These are phyloP conservation scores for Podaxis carcinomalis DNA, from an alignment of 768 basidiomycete genomes.

Conservation along the genomic window DNA sequence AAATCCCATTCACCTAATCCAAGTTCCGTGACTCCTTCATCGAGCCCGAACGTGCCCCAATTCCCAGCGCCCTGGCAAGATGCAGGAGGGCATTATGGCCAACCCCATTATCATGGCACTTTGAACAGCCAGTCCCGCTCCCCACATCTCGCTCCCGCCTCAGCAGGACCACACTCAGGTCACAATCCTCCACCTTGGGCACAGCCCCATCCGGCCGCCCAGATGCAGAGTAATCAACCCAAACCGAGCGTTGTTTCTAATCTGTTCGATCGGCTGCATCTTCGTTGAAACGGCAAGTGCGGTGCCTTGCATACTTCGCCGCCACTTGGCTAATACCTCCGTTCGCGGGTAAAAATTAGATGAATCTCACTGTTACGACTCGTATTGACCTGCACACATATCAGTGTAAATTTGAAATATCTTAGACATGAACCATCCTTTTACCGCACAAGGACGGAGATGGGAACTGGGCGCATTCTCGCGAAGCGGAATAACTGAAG, in stretches of 20 bases:
- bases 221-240: background rate
- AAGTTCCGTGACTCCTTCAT: slow-evolving; percentile 33
- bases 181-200: background rate
- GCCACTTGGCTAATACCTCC: too few species aligned
- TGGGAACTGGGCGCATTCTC: too few species aligned
- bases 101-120: background rate
- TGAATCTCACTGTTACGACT: too few species aligned
- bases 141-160: background rate
- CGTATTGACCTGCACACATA: too few species aligned
- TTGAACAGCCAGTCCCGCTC: slow-evolving; percentile 11
- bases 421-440: too few species aligned
- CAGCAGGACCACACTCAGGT: background rate
- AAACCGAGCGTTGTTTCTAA: slow-evolving; percentile 8
- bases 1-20: slow-evolving; percentile 35
- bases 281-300: background rate
- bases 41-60: background rate
- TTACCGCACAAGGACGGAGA: too few species aligned
- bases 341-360: too few species aligned
- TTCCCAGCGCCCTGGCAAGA: background rate
- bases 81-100: background rate
- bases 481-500: too few species aligned
- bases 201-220: background rate
- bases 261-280: slow-evolving; percentile 13
- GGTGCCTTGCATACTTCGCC: background rate
- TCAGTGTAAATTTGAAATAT: too few species aligned